phyloP scores from a whole-genome alignment of 2,329 filamentous ascomycete species.

The Cryphonectria parasitica region DNA sequence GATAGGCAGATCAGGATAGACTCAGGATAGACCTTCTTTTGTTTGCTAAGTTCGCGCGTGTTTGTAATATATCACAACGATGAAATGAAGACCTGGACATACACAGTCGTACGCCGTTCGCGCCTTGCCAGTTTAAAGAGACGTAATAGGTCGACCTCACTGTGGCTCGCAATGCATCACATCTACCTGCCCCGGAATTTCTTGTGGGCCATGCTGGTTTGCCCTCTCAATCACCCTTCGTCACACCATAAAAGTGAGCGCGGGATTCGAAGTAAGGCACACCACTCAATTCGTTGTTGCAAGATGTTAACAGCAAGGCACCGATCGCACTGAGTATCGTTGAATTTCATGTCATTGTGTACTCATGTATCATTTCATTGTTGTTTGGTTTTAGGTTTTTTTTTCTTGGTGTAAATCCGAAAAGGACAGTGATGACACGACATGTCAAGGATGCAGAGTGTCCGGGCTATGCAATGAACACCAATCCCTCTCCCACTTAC shows the following conservation, averaged over 20 bases:
- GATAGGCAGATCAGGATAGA: constrained; percentile 7
- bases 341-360: background rate
- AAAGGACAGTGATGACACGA: background rate
- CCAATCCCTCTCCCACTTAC: background rate
- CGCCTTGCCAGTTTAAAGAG: background rate
- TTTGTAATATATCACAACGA: background rate
- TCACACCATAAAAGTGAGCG: background rate
- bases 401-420: background rate
- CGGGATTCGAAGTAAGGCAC: background rate
- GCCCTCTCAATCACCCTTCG: background rate
- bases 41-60: too few species aligned
- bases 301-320: background rate
- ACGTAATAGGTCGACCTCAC: background rate
- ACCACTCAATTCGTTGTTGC: background rate
- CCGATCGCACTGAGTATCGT: background rate
- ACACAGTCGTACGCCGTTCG: background rate
- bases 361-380: background rate
- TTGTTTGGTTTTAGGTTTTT: background rate
- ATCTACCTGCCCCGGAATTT: background rate
- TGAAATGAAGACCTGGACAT: background rate
- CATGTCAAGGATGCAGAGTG: background rate
- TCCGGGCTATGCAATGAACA: background rate
- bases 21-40: background rate
- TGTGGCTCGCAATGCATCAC: background rate
- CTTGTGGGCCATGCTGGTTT: background rate